Evolutionary conservation across 352 stramenopile genomes (phyloP).

Genomic region (Globisporangium splendens): DNA sequence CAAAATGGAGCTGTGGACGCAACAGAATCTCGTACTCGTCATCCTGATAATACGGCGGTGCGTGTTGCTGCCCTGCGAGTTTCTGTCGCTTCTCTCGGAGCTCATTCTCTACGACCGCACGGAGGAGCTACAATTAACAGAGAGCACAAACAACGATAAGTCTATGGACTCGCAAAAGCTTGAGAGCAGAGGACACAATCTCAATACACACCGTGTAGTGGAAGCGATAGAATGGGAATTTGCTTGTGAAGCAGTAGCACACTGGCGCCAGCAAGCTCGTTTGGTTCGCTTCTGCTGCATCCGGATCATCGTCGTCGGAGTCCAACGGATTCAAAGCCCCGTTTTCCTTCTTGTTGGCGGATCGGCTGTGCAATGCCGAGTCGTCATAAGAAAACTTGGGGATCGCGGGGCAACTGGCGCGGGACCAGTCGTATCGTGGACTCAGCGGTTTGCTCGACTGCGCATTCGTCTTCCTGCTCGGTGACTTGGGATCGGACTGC

Average conservation of each 20-base stretch:
- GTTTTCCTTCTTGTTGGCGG: slow-evolving; percentile 1
- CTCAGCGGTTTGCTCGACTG: slow-evolving; percentile 16
- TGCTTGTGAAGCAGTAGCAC: slow-evolving; percentile 85
- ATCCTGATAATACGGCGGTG: slow-evolving; percentile 3
- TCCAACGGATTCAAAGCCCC: slow-evolving; percentile 9
- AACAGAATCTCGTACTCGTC: slow-evolving; percentile 62
- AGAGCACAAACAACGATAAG: neutral
- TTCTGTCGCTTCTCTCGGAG: slow-evolving; percentile 24
- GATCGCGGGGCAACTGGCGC: slow-evolving; percentile 27
- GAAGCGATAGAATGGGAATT: slow-evolving; percentile 85
- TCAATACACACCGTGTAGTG: slow-evolving; percentile 62
- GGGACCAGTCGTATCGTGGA: slow-evolving; percentile 22
- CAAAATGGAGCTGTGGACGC: slow-evolving; percentile 42
- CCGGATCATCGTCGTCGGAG: neutral
- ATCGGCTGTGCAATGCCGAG: slow-evolving; percentile 7
- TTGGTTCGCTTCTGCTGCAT: neutral
- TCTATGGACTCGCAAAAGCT: neutral
- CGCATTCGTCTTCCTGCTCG: neutral
- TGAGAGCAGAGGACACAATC: neutral
- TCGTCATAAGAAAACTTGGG: slow-evolving; percentile 7
- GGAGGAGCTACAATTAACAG: slow-evolving; percentile 42
- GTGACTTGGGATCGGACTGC: neutral
- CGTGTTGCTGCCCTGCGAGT: slow-evolving; percentile 8
- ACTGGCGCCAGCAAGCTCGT: slow-evolving; percentile 39
- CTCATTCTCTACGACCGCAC: slow-evolving; percentile 72